phyloP scores from a whole-genome alignment of 2,329 filamentous ascomycete genomes.

The Curvularia eragrostidis region DNA sequence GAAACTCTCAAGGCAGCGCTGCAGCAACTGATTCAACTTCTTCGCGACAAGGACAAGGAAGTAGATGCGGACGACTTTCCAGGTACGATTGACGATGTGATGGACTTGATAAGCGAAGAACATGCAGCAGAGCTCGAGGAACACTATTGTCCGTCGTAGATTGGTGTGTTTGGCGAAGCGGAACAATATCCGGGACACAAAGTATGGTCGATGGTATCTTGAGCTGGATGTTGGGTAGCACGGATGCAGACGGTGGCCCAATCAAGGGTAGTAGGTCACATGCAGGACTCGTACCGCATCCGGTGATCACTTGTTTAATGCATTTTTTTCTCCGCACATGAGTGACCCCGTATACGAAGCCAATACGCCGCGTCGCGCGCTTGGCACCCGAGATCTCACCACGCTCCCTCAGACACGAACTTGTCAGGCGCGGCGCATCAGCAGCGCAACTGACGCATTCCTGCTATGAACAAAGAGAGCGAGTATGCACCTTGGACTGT shows the following conservation, averaged over 20 bases:
- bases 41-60: constrained; percentile 11
- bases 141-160: constrained; percentile 13
- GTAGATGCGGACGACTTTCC: constrained; percentile 11
- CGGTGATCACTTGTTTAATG: background rate
- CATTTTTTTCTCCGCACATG: background rate
- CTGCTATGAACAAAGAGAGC: background rate
- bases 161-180: background rate
- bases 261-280: constrained; percentile 1
- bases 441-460: background rate
- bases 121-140: constrained; percentile 21
- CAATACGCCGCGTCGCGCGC: constrained; percentile 6
- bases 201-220: background rate
- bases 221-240: background rate
- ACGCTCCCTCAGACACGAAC: constrained; percentile 2
- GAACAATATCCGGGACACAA: too few species aligned
- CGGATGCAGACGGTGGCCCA: background rate
- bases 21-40: constrained; percentile 22
- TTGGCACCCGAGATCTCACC: constrained; percentile 10
- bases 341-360: constrained; percentile 2
- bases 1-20: constrained; percentile 31
- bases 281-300: background rate
- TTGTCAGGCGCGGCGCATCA: background rate
- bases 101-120: constrained; percentile 23
- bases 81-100: constrained; percentile 30
- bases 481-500: background rate